Conservation (phyloP, 2,329 filamentous ascomycete genomes). For the Geosmithia putterillii region DNA sequence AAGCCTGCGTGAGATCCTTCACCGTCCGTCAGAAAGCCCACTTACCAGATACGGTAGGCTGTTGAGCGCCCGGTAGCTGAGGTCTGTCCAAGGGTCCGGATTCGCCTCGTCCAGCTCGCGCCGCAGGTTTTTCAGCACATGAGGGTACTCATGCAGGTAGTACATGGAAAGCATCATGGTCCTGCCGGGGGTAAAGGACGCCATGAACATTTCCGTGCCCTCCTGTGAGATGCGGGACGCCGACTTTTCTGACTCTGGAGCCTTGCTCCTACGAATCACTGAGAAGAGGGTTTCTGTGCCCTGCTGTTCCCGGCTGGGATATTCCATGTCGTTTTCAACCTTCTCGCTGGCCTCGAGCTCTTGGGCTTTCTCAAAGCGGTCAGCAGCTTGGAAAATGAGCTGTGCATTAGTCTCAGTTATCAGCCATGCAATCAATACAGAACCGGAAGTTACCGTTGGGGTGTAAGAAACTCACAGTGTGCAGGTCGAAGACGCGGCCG, state of each 20-base stretch:
- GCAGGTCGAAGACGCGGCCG: neutral
- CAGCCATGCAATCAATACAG: neutral
- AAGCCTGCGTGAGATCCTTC: neutral
- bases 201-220: neutral
- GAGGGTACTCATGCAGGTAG: neutral
- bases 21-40: neutral
- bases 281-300: neutral
- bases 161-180: constrained; percentile 1
- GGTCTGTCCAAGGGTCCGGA: neutral
- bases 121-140: neutral
- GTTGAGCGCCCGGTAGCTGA: neutral
- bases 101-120: neutral
- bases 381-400: neutral
- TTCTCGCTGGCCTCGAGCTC: neutral
- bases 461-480: neutral
- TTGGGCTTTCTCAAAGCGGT: neutral
- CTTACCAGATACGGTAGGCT: constrained; percentile 1
- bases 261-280: neutral
- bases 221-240: neutral
- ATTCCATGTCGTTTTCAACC: neutral
- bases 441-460: neutral
- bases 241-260: neutral
- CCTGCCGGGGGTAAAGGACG: neutral
- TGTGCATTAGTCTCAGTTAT: neutral
- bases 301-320: neutral